Percentiles rank a stretch among this genome's conserved stretches.
Conservation (phyloP, 1,284 basidiomycete species). For the Porogramme epimiltina region DNA sequence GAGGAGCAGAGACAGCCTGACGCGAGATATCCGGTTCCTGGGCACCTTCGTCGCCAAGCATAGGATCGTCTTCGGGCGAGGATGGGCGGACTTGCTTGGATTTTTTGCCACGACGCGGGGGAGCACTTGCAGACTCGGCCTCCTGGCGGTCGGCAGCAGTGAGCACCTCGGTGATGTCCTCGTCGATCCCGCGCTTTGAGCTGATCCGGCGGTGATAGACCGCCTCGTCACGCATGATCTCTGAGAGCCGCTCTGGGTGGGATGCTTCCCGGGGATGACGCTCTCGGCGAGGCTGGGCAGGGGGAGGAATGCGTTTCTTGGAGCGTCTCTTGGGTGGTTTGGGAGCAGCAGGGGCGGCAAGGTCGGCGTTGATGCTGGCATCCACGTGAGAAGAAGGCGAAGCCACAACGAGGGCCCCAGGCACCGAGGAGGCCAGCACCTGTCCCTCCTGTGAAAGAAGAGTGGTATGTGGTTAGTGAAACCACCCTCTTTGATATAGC, state of each 20-base stretch:
- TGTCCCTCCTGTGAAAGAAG: too few species aligned
- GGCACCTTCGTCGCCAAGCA: too few species aligned
- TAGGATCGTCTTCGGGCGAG: background rate
- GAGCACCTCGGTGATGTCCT: background rate
- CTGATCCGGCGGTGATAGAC: background rate
- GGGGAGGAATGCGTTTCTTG: too few species aligned
- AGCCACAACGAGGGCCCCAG: too few species aligned
- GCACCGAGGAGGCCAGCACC: too few species aligned
- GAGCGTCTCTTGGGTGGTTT: background rate
- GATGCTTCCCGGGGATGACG: conserved; percentile 3
- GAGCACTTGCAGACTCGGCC: too few species aligned
- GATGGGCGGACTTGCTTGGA: background rate
- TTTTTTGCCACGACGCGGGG: too few species aligned
- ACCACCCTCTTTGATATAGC: too few species aligned
- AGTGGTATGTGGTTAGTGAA: too few species aligned
- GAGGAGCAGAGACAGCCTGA: too few species aligned
- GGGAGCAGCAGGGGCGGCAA: background rate
- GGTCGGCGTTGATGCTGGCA: background rate
- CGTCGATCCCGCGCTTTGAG: conserved; percentile 5
- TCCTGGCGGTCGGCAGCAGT: background rate
- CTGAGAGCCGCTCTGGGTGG: background rate
- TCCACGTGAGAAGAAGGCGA: background rate
- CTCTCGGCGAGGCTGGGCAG: background rate
- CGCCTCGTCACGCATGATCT: background rate
- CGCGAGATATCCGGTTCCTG: too few species aligned